Conservation (phyloP, 2,329 filamentous ascomycete genomes). For the Aspergillus pseudoglaucus region DNA sequence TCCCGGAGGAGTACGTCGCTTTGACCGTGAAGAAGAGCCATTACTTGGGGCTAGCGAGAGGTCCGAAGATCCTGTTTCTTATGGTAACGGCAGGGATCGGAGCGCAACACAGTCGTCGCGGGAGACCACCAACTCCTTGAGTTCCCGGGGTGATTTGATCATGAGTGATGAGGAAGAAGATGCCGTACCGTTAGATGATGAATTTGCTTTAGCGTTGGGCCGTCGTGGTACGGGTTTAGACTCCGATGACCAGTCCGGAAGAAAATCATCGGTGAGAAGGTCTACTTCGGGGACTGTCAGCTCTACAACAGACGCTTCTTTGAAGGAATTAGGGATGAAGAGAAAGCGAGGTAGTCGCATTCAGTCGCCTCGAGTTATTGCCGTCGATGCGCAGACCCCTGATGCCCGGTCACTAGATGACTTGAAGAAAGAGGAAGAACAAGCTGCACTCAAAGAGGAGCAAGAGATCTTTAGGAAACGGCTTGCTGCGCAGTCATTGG, state of each 20-base stretch:
- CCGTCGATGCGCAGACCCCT: slow-evolving; percentile 23
- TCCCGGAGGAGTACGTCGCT: slow-evolving; percentile 49
- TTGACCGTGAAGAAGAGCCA: slow-evolving; percentile 59
- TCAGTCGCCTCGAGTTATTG: slow-evolving; percentile 19
- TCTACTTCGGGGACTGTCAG: slow-evolving; percentile 44
- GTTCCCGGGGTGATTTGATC: slow-evolving; percentile 83
- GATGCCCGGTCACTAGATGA: slow-evolving; percentile 47
- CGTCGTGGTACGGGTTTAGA: slow-evolving; percentile 55
- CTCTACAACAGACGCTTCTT: slow-evolving; percentile 39
- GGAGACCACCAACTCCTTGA: slow-evolving; percentile 75
- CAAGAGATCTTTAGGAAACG: slow-evolving; percentile 47
- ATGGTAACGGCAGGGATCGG: slow-evolving; percentile 44
- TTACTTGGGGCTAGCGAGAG: slow-evolving; percentile 60
- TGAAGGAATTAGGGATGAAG: slow-evolving; percentile 37
- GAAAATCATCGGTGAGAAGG: slow-evolving; percentile 43
- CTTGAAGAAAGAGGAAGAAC: slow-evolving; percentile 53
- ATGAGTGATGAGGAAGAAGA: slow-evolving; percentile 91
- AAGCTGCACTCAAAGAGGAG: slow-evolving; percentile 50
- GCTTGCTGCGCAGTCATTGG: slow-evolving; percentile 50
- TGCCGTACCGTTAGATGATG: slow-evolving; percentile 84
- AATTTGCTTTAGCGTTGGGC: slow-evolving; percentile 78
- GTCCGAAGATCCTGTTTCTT: slow-evolving; percentile 18
- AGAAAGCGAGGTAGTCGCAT: slow-evolving; percentile 25
- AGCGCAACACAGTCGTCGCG: slow-evolving; percentile 75
- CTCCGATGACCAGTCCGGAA: slow-evolving; percentile 65